Evolutionary conservation across 148 eudicot genomes (phyloP), one percentile per base, ranked within the genome.

Genomic region (Rhododendron vialii): DNA sequence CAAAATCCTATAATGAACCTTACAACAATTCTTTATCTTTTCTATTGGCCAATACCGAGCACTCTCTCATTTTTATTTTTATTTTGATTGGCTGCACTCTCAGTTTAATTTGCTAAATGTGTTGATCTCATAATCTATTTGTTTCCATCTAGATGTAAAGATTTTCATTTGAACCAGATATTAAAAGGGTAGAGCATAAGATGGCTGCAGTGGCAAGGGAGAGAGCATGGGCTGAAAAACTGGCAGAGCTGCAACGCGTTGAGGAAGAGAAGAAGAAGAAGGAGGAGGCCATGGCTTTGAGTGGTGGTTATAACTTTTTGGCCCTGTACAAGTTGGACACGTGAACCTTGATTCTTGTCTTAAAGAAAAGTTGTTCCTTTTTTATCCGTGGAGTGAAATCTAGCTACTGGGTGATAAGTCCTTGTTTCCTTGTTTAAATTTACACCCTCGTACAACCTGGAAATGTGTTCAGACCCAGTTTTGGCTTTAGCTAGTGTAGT

Each of bases 181-280:
- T 89, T 28, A 88, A 93, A 85, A 92, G 93, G 89, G 90, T 94
- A 78, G 98, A 95, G 89, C 94, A 98, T 3, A 97, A 95, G 93
- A 97, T 95, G 98, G 98, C 98, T 84, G 98, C 98, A 59, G 98
- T 93, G 92, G 99, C 99, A 35, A 91, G 98, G 89, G 98, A 97
- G 24, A 92, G 98, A 85, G 99, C 96, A 67, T 95, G 98, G 99
- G 94, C 92, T 82, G 87, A 92, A 77, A 94, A 94, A 89, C 92
- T 96, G 35, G 90, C 90, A 22, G 98, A 95, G 91, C 90, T 96
- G 81, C 92, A 96, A 87, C 90, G 88, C 86, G 91, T 94, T n/a
- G 99, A 95, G 83, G 90, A 89, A 87, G 94, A 93, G 88, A 93
- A 93, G 92, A 93, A 2, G 41, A 4, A 38, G 41, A 5, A 38